Evolutionary conservation across 2,329 filamentous ascomycete species (phyloP).

Genomic region (Hortaea werneckii): DNA sequence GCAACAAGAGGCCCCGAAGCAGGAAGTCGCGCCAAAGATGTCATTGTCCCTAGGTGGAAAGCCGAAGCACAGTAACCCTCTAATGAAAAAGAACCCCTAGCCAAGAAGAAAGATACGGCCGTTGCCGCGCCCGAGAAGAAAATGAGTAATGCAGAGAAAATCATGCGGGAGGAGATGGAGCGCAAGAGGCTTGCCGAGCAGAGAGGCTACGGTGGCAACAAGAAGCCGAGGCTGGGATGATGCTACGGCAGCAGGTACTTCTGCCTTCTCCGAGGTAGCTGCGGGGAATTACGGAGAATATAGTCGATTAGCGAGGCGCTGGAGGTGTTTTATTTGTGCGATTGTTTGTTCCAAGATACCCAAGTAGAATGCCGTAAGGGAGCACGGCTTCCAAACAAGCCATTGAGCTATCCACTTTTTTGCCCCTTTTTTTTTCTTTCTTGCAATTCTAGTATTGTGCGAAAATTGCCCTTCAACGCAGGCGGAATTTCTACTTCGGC

Average conservation of each 20-base stretch:
- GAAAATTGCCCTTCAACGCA: no score
- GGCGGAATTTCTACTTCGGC: no score
- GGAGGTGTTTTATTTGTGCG: background rate
- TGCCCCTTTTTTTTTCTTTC: no score
- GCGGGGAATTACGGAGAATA: background rate
- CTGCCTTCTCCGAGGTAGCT: background rate
- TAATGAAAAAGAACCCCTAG: conserved; percentile 62
- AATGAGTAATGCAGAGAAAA: conserved; percentile 78
- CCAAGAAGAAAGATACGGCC: conserved; percentile 52
- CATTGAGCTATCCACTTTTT: no score
- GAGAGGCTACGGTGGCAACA: conserved; percentile 13
- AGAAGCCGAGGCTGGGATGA: conserved; percentile 16
- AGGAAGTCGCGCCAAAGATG: conserved; percentile 31
- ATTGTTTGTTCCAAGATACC: background rate
- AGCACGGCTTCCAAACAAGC: no score
- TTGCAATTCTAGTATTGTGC: no score
- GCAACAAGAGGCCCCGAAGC: background rate
- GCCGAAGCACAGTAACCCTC: conserved; percentile 59
- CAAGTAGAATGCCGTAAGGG: background rate
- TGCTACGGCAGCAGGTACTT: background rate
- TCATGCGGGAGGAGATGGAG: conserved; percentile 59
- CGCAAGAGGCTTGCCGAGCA: conserved; percentile 28
- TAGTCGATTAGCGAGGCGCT: background rate
- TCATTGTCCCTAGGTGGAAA: conserved; percentile 59
- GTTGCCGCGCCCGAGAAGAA: conserved; percentile 57